Evolutionary conservation across 371 early-diverging fungal genomes (phyloP).

Genomic region (Encephalitozoon intestinalis): DNA sequence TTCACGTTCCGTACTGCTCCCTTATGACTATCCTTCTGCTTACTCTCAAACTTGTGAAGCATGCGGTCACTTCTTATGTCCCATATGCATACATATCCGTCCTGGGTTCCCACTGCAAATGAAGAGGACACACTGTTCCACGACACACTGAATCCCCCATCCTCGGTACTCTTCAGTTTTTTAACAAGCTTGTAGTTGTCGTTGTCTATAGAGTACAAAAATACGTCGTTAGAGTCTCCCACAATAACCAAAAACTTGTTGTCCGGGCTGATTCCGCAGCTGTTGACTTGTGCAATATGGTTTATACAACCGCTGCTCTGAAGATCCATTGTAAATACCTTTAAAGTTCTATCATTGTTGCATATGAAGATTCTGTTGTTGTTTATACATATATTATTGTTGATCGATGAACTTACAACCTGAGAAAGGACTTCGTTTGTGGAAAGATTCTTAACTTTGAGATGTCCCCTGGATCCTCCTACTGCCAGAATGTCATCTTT

Average conservation of each 20-base stretch:
- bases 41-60: slow-evolving; percentile 33
- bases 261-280: slow-evolving; percentile 71
- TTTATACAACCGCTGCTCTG: slow-evolving; percentile 67
- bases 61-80: slow-evolving; percentile 61
- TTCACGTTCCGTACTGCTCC: slow-evolving; percentile 58
- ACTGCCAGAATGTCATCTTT: slow-evolving; percentile 69
- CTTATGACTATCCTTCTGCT: slow-evolving; percentile 44
- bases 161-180: slow-evolving; percentile 64
- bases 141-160: slow-evolving; percentile 70
- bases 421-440: slow-evolving; percentile 65
- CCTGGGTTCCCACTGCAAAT: slow-evolving; percentile 73
- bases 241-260: slow-evolving; percentile 71
- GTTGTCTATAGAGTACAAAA: slow-evolving; percentile 66
- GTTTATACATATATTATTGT: slow-evolving; percentile 69
- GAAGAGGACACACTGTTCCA: slow-evolving; percentile 68
- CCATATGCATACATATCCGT: slow-evolving; percentile 70
- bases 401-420: slow-evolving; percentile 73
- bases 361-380: slow-evolving; percentile 67
- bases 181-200: slow-evolving; percentile 66
- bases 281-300: slow-evolving; percentile 45
- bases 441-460: slow-evolving; percentile 68
- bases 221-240: slow-evolving; percentile 74
- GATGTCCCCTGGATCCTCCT: slow-evolving; percentile 76
- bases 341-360: slow-evolving; percentile 82
- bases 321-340: slow-evolving; percentile 65